Conservation (phyloP, 2,329 filamentous ascomycete species). For the Torrubiellomyces zombiae region DNA sequence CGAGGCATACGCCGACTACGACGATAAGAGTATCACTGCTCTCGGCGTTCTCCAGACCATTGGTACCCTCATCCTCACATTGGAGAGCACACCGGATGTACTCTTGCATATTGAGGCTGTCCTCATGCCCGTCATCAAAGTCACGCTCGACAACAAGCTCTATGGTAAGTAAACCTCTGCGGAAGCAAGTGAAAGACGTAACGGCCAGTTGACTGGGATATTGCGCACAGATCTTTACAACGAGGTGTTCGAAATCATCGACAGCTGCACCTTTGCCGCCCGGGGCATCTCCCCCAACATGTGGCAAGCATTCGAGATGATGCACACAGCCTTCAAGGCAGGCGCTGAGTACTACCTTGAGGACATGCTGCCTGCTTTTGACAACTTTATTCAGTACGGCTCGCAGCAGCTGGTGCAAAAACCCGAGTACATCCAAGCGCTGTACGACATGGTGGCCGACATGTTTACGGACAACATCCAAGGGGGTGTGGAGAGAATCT, state of each 20-base stretch:
- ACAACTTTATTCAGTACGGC: constrained; percentile 95
- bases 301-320: constrained; percentile 97
- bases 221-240: constrained; percentile 70
- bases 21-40: constrained; percentile 97
- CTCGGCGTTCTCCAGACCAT: constrained; percentile 95
- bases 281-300: constrained; percentile 92
- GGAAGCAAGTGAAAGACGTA: too few relatives aligned
- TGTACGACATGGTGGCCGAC: constrained; percentile 86
- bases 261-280: constrained; percentile 95
- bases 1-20: constrained; percentile 76
- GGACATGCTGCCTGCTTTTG: constrained; percentile 93
- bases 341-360: constrained; percentile 94
- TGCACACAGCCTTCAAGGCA: constrained; percentile 92
- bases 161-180: constrained; percentile 43
- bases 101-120: constrained; percentile 88
- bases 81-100: constrained; percentile 94
- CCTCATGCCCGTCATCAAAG: constrained; percentile 89
- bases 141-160: constrained; percentile 93
- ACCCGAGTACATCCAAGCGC: constrained; percentile 69
- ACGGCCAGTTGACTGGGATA: too few relatives aligned
- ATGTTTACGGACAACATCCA: constrained; percentile 91
- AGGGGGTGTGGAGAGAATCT: constrained; percentile 85
- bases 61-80: constrained; percentile 84
- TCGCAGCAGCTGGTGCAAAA: constrained; percentile 65
- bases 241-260: constrained; percentile 96